phyloP scores from a whole-genome alignment of 192 early-diverging fungal species.

The Linderina pennispora region DNA sequence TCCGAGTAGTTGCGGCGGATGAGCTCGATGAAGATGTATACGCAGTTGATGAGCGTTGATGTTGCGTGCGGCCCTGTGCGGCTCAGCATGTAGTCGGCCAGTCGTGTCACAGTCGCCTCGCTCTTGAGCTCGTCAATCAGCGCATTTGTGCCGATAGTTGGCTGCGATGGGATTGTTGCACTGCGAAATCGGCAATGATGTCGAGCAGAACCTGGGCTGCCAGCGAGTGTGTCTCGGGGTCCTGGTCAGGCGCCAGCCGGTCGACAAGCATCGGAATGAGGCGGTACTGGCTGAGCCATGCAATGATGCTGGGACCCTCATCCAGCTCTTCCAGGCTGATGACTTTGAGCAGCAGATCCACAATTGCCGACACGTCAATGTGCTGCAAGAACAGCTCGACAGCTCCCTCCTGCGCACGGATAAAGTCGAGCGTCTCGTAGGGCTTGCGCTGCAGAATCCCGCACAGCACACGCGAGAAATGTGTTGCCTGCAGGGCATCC shows the following conservation, averaged over 20 bases:
- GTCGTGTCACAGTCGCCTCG: constrained; percentile 65
- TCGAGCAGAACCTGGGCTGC: constrained; percentile 77
- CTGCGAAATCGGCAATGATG: constrained; percentile 76
- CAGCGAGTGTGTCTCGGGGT: constrained; percentile 77
- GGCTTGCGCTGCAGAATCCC: constrained; percentile 87
- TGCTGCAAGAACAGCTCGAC: constrained; percentile 75
- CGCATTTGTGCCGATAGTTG: constrained; percentile 58
- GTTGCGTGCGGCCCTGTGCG: constrained; percentile 67
- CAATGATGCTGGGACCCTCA: constrained; percentile 77
- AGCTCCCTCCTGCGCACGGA: constrained; percentile 70
- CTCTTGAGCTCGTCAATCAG: constrained; percentile 67
- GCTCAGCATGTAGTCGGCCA: constrained; percentile 86
- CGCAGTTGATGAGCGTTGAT: constrained; percentile 88
- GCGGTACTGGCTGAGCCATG: constrained; percentile 83
- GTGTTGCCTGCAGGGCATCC: constrained; percentile 76
- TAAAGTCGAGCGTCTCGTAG: constrained; percentile 81
- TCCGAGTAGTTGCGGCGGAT: constrained; percentile 89
- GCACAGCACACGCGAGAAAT: constrained; percentile 88
- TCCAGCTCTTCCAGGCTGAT: constrained; percentile 89
- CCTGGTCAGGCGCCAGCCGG: constrained; percentile 70
- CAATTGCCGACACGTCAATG: constrained; percentile 80
- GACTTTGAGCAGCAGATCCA: constrained; percentile 88
- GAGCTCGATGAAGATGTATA: constrained; percentile 95
- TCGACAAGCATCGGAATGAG: constrained; percentile 74
- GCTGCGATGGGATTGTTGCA: constrained; percentile 59